These are phyloP conservation scores for Tulasnella sp. DNA, from an alignment of 768 basidiomycete species.

Conservation along the genomic window DNA sequence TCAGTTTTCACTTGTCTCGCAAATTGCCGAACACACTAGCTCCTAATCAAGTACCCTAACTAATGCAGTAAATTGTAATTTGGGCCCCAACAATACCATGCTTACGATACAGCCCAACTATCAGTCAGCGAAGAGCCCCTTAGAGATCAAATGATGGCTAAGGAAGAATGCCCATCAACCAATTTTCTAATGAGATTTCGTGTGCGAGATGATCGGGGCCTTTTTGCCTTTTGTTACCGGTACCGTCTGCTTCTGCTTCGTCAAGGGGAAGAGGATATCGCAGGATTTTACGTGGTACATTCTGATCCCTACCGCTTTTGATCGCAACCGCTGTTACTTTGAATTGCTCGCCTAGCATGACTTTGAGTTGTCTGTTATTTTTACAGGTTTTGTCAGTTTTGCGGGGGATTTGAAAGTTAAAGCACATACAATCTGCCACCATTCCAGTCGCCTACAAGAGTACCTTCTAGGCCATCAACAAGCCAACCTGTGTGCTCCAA, in stretches of 20 bases:
- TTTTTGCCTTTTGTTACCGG: no score
- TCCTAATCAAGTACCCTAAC: no score
- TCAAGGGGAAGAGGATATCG: background rate
- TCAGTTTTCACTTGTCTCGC: no score
- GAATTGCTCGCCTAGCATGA: slow-evolving; percentile 11
- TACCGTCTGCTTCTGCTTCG: background rate
- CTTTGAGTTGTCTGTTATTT: slow-evolving; percentile 7
- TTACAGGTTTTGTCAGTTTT: background rate
- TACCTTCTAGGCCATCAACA: slow-evolving; percentile 14
- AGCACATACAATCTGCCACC: slow-evolving; percentile 5
- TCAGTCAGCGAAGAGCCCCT: no score
- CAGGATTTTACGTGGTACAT: background rate
- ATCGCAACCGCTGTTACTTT: slow-evolving; percentile 1
- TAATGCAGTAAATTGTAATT: no score
- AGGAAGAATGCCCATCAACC: slow-evolving; percentile 3
- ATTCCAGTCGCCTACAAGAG: slow-evolving; percentile 5
- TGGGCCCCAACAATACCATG: no score
- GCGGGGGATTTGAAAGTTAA: background rate
- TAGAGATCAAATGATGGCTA: no score
- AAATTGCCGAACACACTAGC: no score
- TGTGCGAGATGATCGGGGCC: no score
- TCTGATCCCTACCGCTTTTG: background rate
- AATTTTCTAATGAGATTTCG: background rate
- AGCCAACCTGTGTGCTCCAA: slow-evolving; percentile 8
- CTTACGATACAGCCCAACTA: no score